A percentile compares a stretch with the other conserved stretches of the same genome.
phyloP scores from a whole-genome alignment of 2,329 filamentous ascomycete species.

The Ophiostoma sp. region DNA sequence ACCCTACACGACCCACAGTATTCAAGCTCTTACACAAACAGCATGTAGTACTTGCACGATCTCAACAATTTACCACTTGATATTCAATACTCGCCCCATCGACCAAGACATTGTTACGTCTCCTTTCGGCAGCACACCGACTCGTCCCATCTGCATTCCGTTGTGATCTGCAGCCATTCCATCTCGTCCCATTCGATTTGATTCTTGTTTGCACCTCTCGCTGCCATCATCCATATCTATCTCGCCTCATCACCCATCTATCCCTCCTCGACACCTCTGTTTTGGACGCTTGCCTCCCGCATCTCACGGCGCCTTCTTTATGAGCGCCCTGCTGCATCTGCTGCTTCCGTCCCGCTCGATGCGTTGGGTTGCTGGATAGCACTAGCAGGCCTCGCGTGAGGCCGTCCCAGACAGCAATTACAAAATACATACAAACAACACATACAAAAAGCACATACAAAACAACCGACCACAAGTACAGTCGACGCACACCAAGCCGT shows the following conservation, averaged over 20 bases:
- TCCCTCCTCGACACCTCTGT: background rate
- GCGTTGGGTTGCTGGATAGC: conserved; percentile 36
- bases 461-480: too few species aligned
- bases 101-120: background rate
- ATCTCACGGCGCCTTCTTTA: conserved; percentile 16
- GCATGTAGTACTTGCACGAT: background rate
- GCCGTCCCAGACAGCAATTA: conserved; percentile 30
- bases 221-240: too few species aligned
- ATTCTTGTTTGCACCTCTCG: too few species aligned
- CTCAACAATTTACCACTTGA: background rate
- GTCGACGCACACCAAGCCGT: background rate
- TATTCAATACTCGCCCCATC: background rate
- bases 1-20: background rate
- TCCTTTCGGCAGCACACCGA: background rate
- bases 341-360: conserved; percentile 31
- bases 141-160: background rate
- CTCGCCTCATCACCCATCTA: background rate
- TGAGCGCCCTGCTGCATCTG: conserved; percentile 20
- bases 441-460: background rate
- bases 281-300: conserved; percentile 10
- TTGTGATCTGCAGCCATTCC: too few species aligned
- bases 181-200: too few species aligned
- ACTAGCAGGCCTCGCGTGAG: conserved; percentile 42
- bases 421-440: background rate
- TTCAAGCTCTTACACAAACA: background rate